Evolutionary conservation across 495 filamentous ascomycete species (phyloP), one percentile per base, ranked within the genome.

Genomic region (Echria macrotheca): DNA sequence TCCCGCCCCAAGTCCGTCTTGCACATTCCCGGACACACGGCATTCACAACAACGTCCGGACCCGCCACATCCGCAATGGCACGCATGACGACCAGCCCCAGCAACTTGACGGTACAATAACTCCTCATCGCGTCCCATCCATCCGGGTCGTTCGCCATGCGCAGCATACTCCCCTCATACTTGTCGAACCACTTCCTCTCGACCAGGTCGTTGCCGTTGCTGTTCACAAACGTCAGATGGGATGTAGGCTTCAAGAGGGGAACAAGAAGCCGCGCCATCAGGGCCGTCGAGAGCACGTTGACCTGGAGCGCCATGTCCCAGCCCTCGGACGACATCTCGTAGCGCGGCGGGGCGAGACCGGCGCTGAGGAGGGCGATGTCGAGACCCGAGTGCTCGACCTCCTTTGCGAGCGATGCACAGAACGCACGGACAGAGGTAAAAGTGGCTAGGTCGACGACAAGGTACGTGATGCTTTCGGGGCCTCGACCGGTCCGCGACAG

Each of bases 281-380:
- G 55, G 8, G 71, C 65, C 0, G 79, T 83, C 3, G 75, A 77
- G 3, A 86, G 61, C 0, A 75, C 69, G 52, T 86, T 84, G 41
- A 84, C 75, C 55, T 82, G 77, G 9, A 84, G 14, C 0, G 64
- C 67, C 44, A 72, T 61, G 50, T 86, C 83, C 66, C 69, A 78
- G 2, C 73, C 76, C 15, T 81, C 74, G 0, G 49, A 26, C 0
- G 41, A 29, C 5, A 49, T 49, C 0, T 40, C 37, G 10, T 52
- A 74, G 0, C 23, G 45, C 0, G 49, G 33, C 6, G 47, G 54
- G 2, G 17, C 41, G 12, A 74, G 6, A 2, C 66, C 76, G 0
- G 72, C 72, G 49, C 77, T 78, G 24, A 72, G 57, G 2, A 77
- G 49, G 1, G 68, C 58, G 12, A 70, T 59, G 44, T 79, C 70